phyloP scores from a whole-genome alignment of 257 asterid species.

The Ligustrum vulgare region DNA sequence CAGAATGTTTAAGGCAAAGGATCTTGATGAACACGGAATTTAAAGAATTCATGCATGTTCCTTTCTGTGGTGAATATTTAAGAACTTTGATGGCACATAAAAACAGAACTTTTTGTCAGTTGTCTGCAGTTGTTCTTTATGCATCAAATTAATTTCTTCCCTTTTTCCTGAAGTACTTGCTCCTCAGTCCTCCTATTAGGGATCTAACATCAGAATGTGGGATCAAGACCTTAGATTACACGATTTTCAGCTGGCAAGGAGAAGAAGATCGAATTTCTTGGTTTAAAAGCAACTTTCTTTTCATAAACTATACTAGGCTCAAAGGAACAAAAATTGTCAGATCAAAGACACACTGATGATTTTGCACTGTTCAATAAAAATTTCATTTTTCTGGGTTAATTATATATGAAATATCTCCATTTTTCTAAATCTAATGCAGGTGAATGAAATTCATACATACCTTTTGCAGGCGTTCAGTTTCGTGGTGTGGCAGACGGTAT shows the following conservation, averaged over 20 bases:
- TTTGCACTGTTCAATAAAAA: not conserved
- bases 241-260: not conserved
- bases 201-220: not conserved
- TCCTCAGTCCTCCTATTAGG: not conserved
- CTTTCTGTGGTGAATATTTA: constrained; percentile 19
- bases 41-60: constrained; percentile 20
- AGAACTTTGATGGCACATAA: not conserved
- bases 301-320: not conserved
- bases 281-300: not conserved
- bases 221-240: not conserved
- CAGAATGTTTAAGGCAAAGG: not conserved
- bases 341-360: not conserved
- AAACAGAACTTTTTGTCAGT: not conserved
- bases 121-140: constrained; percentile 26
- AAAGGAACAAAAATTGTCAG: not conserved
- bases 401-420: not conserved
- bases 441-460: constrained; percentile 35
- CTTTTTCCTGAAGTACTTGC: not conserved
- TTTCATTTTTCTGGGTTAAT: not conserved
- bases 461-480: constrained; percentile 84
- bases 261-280: not conserved
- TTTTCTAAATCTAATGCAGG: not conserved
- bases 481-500: constrained; percentile 84
- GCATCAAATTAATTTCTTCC: not conserved
- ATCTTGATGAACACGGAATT: constrained; percentile 15